Conservation (phyloP, 305 asterid genomes). For the Fraxinus sp. region DNA sequence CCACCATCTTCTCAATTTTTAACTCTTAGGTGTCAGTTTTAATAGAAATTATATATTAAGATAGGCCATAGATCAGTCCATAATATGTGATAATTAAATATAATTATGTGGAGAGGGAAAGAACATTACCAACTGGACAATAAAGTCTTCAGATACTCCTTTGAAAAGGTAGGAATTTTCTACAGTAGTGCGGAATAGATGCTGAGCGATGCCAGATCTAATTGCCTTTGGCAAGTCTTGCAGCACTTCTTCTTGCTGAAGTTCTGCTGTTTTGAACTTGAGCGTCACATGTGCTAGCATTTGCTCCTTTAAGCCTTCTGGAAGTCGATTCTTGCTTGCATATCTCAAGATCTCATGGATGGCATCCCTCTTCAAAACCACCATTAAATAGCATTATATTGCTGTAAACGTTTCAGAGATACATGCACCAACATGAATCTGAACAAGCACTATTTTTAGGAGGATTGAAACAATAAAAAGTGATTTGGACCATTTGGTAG, state of each 20-base stretch:
- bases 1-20: neutral
- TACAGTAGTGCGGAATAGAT: conserved; percentile 67
- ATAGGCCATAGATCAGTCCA: neutral
- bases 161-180: conserved; percentile 76
- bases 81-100: neutral
- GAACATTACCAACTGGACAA: conserved; percentile 69
- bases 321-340: conserved; percentile 84
- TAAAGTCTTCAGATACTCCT: conserved; percentile 75
- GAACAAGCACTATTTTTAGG: neutral
- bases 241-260: conserved; percentile 87
- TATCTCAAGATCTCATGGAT: conserved; percentile 69
- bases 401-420: neutral
- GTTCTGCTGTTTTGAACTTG: conserved; percentile 84
- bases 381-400: neutral
- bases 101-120: conserved; percentile 14
- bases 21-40: neutral
- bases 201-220: conserved; percentile 79
- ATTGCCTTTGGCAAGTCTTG: conserved; percentile 83
- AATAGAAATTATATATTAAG: neutral
- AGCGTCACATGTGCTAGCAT: conserved; percentile 83
- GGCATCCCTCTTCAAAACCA: conserved; percentile 63
- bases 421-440: neutral
- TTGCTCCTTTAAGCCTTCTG: conserved; percentile 77
- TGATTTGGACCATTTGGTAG: neutral
- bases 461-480: neutral